These are phyloP conservation scores for Astragalus glycyphyllos DNA, from an alignment of 306 rosid genomes.

Conservation along the genomic window DNA sequence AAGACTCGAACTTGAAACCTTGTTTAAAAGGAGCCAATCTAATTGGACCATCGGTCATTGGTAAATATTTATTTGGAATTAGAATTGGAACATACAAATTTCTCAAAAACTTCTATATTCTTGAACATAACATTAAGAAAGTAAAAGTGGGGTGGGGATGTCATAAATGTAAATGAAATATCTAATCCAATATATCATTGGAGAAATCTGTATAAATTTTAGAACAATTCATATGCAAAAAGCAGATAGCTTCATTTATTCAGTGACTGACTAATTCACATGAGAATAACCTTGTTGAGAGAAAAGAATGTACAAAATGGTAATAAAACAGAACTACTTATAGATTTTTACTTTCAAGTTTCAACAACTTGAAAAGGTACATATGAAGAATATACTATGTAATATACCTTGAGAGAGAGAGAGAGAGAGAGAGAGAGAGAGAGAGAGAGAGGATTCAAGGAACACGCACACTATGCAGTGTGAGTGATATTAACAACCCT, in stretches of 20 bases:
- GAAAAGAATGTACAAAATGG: conserved; percentile 57
- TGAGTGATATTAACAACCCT: conserved; percentile 77
- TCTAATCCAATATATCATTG: conserved; percentile 7
- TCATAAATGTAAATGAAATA: conserved; percentile 14
- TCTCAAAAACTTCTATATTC: neutral
- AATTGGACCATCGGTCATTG: too few relatives aligned
- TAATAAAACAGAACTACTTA: conserved; percentile 42
- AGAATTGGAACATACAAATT: too few relatives aligned
- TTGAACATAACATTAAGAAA: neutral
- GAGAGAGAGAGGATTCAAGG: conserved; percentile 22
- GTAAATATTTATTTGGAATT: too few relatives aligned
- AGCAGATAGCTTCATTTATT: conserved; percentile 51
- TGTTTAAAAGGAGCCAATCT: too few relatives aligned
- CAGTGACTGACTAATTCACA: conserved; percentile 50
- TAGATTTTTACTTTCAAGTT: conserved; percentile 37
- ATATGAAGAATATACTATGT: conserved; percentile 65
- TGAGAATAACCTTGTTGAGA: conserved; percentile 42
- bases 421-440: conserved; percentile 2
- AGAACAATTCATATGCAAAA: conserved; percentile 21
- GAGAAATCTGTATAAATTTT: conserved; percentile 23
- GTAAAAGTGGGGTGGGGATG: conserved; percentile 20
- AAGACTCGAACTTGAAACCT: too few relatives aligned
- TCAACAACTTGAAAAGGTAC: conserved; percentile 31
- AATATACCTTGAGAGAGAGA: conserved; percentile 24
- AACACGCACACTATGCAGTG: conserved; percentile 65